A percentile compares a stretch with the other conserved stretches of the same genome.
These are phyloP conservation scores for Skeletonema potamos DNA, from an alignment of 108 stramenopile genomes.

Conservation along the genomic window DNA sequence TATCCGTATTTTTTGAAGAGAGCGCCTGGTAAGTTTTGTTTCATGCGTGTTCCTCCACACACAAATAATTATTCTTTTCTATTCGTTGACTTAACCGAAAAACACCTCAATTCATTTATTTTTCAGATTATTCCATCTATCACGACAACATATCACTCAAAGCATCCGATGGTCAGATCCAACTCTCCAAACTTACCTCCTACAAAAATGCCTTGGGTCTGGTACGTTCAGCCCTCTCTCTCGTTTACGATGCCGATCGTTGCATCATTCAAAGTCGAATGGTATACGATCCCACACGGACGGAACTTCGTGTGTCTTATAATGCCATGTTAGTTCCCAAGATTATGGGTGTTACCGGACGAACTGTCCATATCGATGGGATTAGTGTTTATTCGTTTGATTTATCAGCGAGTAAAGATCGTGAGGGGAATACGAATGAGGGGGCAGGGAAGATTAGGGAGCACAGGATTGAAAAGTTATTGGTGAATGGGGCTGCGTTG, in stretches of 20 bases:
- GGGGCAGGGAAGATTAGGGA: slow-evolving; percentile 69
- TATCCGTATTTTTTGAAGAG: slow-evolving; percentile 67
- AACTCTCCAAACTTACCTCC: slow-evolving; percentile 60
- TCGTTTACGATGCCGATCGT: slow-evolving; percentile 57
- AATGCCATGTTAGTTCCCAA: slow-evolving; percentile 72
- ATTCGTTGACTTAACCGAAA: too few relatives aligned
- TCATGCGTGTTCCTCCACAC: too few relatives aligned
- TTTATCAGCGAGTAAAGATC: slow-evolving; percentile 1
- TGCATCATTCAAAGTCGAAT: slow-evolving; percentile 69
- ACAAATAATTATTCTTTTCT: too few relatives aligned
- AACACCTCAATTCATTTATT: background rate
- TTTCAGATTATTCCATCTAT: slow-evolving; percentile 74
- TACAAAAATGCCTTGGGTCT: slow-evolving; percentile 65
- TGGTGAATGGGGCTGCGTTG: slow-evolving; percentile 69
- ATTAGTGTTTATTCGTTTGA: slow-evolving; percentile 73
- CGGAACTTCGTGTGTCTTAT: slow-evolving; percentile 76
- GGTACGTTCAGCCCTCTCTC: slow-evolving; percentile 53
- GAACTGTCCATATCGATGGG: slow-evolving; percentile 73
- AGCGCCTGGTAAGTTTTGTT: slow-evolving; percentile 58
- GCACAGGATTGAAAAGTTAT: slow-evolving; percentile 72
- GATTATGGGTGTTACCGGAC: slow-evolving; percentile 23
- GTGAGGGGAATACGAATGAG: slow-evolving; percentile 11
- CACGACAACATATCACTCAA: slow-evolving; percentile 57
- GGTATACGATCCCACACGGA: slow-evolving; percentile 78
- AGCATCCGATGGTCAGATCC: slow-evolving; percentile 62